Percentiles rank a stretch among this genome's conserved stretches.
These are phyloP conservation scores for Rhynchosporium graminicola DNA, from an alignment of 2,329 filamentous ascomycete species.

Conservation along the genomic window DNA sequence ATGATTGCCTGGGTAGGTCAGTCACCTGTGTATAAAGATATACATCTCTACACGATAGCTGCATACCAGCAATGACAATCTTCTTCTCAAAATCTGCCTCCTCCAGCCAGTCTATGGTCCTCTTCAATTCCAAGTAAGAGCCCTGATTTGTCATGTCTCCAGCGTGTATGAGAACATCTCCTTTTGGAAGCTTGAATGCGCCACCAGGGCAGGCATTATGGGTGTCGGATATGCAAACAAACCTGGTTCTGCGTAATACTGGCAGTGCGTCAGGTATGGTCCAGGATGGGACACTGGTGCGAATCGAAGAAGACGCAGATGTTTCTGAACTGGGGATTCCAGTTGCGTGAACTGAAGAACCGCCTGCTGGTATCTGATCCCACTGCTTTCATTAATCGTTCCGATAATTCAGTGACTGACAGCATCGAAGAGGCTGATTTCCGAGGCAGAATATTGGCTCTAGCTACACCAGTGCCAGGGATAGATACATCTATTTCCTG, in stretches of 20 bases:
- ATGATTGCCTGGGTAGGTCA: slow-evolving; percentile 62
- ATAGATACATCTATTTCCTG: neutral
- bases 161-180: slow-evolving; percentile 75
- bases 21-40: neutral
- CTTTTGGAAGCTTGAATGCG: slow-evolving; percentile 63
- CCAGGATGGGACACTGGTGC: neutral
- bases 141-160: slow-evolving; percentile 78
- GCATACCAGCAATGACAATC: slow-evolving; percentile 66
- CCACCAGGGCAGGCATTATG: slow-evolving; percentile 59
- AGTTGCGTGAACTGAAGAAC: neutral
- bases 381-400: neutral
- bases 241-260: slow-evolving; percentile 52
- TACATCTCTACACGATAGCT: neutral
- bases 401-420: neutral
- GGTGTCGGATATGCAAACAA: slow-evolving; percentile 77
- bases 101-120: slow-evolving; percentile 66
- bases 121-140: slow-evolving; percentile 59
- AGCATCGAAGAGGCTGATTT: neutral
- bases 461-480: no score
- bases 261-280: slow-evolving; percentile 22
- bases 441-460: no score
- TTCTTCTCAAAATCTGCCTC: slow-evolving; percentile 68
- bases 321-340: neutral
- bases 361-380: neutral
- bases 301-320: neutral